A percentile compares a stretch with the other conserved stretches of the same genome.
phyloP scores from a whole-genome alignment of 345 rosid genomes.

The Syzygium jambos region DNA sequence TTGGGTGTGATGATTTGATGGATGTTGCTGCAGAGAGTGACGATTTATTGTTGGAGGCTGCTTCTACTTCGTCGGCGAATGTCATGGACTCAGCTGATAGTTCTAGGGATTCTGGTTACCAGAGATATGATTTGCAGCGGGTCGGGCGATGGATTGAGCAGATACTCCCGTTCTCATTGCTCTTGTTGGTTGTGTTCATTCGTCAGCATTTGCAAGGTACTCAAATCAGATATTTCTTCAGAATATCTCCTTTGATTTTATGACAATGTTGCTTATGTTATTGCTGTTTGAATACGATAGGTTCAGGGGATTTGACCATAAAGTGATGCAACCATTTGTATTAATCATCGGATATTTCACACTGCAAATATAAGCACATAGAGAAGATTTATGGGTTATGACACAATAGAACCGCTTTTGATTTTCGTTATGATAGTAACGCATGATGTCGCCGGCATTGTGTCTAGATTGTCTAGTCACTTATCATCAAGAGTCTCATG shows the following conservation, averaged over 20 bases:
- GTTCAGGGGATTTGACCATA: background rate
- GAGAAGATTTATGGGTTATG: background rate
- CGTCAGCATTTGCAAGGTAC: constrained; percentile 64
- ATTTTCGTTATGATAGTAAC: background rate
- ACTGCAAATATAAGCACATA: background rate
- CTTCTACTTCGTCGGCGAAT: constrained; percentile 2
- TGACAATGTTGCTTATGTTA: background rate
- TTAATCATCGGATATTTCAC: background rate
- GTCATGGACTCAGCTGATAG: constrained; percentile 7
- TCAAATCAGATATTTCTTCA: background rate
- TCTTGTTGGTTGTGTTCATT: constrained; percentile 42
- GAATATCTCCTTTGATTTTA: background rate
- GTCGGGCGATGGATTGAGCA: constrained; percentile 52
- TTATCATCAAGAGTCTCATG: background rate
- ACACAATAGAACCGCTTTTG: background rate
- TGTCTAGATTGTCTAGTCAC: background rate
- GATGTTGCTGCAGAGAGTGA: constrained; percentile 4
- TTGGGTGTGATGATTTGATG: background rate
- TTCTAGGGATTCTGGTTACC: constrained; percentile 21
- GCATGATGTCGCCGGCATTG: background rate
- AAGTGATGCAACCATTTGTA: background rate
- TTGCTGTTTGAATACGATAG: background rate
- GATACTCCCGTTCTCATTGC: constrained; percentile 44
- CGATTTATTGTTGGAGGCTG: constrained; percentile 6
- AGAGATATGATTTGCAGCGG: constrained; percentile 45